These are phyloP conservation scores for Priceomyces haplophilus DNA, from an alignment of 805 yeast species.

Conservation along the genomic window DNA sequence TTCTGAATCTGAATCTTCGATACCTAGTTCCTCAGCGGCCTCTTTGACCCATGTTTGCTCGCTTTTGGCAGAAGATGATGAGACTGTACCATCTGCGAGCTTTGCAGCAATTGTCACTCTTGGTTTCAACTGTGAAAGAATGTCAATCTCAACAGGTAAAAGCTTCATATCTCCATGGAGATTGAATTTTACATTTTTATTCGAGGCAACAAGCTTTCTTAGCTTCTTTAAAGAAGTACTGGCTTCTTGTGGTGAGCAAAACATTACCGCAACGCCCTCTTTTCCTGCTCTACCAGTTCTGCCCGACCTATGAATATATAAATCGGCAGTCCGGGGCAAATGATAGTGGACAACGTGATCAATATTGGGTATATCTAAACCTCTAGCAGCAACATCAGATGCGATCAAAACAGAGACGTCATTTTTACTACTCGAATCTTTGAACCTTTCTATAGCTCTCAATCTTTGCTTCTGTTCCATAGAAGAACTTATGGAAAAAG, in stretches of 20 bases:
- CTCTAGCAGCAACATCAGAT: constrained; percentile 98
- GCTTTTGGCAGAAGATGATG: constrained; percentile 56
- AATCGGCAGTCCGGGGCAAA: constrained; percentile 90
- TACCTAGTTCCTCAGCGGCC: constrained; percentile 91
- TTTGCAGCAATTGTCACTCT: constrained; percentile 68
- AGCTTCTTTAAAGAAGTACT: constrained; percentile 81
- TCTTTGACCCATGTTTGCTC: constrained; percentile 80
- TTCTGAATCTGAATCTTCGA: constrained; percentile 67
- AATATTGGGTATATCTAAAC: constrained; percentile 85
- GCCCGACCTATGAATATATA: constrained; percentile 93
- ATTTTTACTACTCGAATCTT: constrained; percentile 44
- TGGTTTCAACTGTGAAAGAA: constrained; percentile 65
- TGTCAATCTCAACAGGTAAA: constrained; percentile 73
- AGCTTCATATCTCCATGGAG: constrained; percentile 54
- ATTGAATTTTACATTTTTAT: constrained; percentile 24
- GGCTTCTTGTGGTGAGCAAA: constrained; percentile 92
- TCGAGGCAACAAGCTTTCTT: constrained; percentile 49
- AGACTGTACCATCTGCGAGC: constrained; percentile 69
- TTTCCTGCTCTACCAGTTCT: constrained; percentile 96
- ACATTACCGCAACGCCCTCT: constrained; percentile 92
- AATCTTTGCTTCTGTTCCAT: constrained; percentile 94
- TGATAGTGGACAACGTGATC: constrained; percentile 96
- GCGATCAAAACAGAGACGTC: constrained; percentile 75
- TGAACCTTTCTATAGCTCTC: constrained; percentile 79
- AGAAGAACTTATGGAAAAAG: constrained; percentile 82